Evolutionary conservation across 495 filamentous ascomycete species (phyloP).

Genomic region (Xanthoparmelia taractica): DNA sequence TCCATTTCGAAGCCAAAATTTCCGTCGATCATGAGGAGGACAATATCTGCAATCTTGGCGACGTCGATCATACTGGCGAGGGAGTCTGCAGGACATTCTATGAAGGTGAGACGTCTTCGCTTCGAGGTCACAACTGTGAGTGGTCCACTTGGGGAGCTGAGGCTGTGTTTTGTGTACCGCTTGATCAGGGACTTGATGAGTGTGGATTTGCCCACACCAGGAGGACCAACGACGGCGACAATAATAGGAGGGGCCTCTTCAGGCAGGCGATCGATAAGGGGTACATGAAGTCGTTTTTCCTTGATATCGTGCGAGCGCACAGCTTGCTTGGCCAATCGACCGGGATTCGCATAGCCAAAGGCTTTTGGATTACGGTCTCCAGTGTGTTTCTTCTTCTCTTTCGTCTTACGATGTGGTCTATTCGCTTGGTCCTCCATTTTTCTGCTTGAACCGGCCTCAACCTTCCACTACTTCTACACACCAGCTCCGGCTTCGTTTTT

Average conservation of each 20-base stretch:
- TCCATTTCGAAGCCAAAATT: constrained; percentile 99
- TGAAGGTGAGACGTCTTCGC: constrained; percentile 80
- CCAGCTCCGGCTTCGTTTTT: background rate
- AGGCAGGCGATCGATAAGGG: constrained; percentile 86
- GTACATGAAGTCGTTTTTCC: constrained; percentile 93
- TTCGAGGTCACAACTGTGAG: constrained; percentile 95
- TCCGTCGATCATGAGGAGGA: constrained; percentile 93
- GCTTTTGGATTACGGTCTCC: constrained; percentile 82
- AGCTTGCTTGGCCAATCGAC: constrained; percentile 73
- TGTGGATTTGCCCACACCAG: constrained; percentile 75
- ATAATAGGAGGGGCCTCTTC: constrained; percentile 92
- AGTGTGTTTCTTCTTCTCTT: constrained; percentile 83
- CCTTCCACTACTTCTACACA: no score
- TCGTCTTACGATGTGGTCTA: constrained; percentile 74
- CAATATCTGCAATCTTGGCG: constrained; percentile 92
- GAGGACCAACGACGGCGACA: constrained; percentile 86
- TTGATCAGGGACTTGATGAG: constrained; percentile 87
- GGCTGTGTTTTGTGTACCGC: constrained; percentile 90
- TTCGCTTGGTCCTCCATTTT: constrained; percentile 88
- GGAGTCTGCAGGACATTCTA: constrained; percentile 91
- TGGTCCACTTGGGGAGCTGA: constrained; percentile 80
- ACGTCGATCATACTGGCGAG: constrained; percentile 93
- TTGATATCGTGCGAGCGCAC: constrained; percentile 89
- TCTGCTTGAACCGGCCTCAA: no score
- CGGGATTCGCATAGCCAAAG: constrained; percentile 78